Base-by-base conservation (phyloP, 2,329 filamentous ascomycete species). In the Microdochium paspali region DNA sequence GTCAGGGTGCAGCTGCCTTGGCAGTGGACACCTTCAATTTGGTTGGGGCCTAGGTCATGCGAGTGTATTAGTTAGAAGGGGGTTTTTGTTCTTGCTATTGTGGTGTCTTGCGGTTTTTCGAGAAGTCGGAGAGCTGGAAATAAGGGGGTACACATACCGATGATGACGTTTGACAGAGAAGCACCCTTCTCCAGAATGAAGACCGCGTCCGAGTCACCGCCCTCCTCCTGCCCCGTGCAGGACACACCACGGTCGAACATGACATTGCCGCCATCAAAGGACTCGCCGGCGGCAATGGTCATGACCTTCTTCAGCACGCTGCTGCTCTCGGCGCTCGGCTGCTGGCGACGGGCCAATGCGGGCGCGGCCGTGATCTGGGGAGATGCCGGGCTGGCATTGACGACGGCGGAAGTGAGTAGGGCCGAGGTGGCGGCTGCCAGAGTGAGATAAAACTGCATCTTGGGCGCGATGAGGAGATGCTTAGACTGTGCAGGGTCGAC, bases 11-110 rank as follows among this genome's bases (percentile, higher is more conserved):
- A 75, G 13, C 66, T 59, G 26, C 70, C 72, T 46, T 67, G 58
- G 60, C 73, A 77, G 61, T 77, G 72, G 28, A 77, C 67, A 46
- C 68, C 73, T 58, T 74, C 74, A 30, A 68, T 65, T 51, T 75
- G 65, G 49, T 71, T 67, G 18, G 64, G 65, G 21, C 75, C 73
- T 40, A 18, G 5, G 35, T 20, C 13, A 40, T 5, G 6, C 13
- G 15, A 20, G 15, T 40, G 13, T 18, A 20, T 40, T 18, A 18
- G n/a, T n/a, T n/a, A n/a, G n/a, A n/a, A n/a, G n/a, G n/a, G n/a
- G n/a, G n/a, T n/a, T n/a, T n/a, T n/a, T n/a, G n/a, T n/a, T n/a
- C n/a, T n/a, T n/a, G n/a, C n/a, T n/a, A n/a, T n/a, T n/a, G n/a
- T n/a, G n/a, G n/a, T n/a, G n/a, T n/a, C n/a, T n/a, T n/a, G n/a